phyloP scores from a whole-genome alignment of 2,329 filamentous ascomycete genomes.

The Claviceps humidiphila region DNA sequence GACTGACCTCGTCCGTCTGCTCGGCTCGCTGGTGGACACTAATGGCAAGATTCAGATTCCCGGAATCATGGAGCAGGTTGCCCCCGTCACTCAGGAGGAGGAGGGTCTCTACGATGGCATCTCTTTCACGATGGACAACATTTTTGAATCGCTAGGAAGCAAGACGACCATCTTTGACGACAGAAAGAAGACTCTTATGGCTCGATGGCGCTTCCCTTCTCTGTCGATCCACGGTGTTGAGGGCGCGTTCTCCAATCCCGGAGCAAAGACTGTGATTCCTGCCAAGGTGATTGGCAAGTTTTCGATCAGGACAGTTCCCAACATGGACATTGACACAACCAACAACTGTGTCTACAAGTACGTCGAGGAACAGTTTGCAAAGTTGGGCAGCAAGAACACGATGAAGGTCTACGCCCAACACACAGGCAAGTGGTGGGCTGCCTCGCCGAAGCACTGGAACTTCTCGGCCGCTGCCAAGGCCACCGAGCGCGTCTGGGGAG shows the following conservation, averaged over 20 bases:
- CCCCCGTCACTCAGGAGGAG: slow-evolving; percentile 75
- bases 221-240: slow-evolving; percentile 91
- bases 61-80: slow-evolving; percentile 89
- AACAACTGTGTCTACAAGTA: slow-evolving; percentile 76
- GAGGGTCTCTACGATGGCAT: slow-evolving; percentile 79
- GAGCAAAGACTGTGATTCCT: slow-evolving; percentile 96
- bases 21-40: slow-evolving; percentile 75
- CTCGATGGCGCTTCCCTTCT: slow-evolving; percentile 87
- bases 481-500: slow-evolving; percentile 88
- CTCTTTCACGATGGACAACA: slow-evolving; percentile 89
- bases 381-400: slow-evolving; percentile 84
- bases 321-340: slow-evolving; percentile 90
- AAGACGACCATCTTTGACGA: slow-evolving; percentile 75
- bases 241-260: slow-evolving; percentile 83
- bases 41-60: slow-evolving; percentile 87
- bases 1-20: slow-evolving; percentile 79
- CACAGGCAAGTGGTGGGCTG: slow-evolving; percentile 97
- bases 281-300: slow-evolving; percentile 98
- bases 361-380: slow-evolving; percentile 71
- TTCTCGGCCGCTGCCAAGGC: slow-evolving; percentile 90
- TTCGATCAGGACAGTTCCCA: slow-evolving; percentile 89
- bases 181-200: slow-evolving; percentile 90
- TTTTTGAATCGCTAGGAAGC: slow-evolving; percentile 84
- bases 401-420: slow-evolving; percentile 73
- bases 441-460: slow-evolving; percentile 97